Percentiles rank a stretch among this genome's conserved stretches.
phyloP scores from a whole-genome alignment of 306 rosid genomes.

The Hippophae rhamnoides region DNA sequence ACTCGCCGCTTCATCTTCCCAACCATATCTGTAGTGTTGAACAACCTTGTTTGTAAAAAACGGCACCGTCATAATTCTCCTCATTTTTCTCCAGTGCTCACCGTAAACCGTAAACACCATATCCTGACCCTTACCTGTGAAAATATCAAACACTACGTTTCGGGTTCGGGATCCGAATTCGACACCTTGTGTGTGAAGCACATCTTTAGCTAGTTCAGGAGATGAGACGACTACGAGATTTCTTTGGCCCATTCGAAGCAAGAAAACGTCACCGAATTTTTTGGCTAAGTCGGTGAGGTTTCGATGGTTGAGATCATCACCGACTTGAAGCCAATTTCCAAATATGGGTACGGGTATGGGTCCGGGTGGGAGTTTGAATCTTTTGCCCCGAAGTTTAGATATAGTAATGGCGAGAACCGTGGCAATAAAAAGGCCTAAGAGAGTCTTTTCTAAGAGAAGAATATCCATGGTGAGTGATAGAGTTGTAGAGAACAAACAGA shows the following conservation, averaged over 20 bases:
- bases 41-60: constrained; percentile 91
- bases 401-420: constrained; percentile 34
- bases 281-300: constrained; percentile 69
- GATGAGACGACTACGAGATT: constrained; percentile 71
- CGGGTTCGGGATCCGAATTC: constrained; percentile 87
- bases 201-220: constrained; percentile 83
- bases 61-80: constrained; percentile 87
- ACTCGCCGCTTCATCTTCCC: constrained; percentile 61
- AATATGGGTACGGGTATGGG: constrained; percentile 68
- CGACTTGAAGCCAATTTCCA: constrained; percentile 94
- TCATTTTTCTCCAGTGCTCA: constrained; percentile 91
- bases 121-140: constrained; percentile 83
- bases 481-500: background rate
- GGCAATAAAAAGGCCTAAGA: constrained; percentile 51
- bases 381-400: constrained; percentile 59
- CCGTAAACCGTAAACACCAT: constrained; percentile 95
- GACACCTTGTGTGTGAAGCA: constrained; percentile 76
- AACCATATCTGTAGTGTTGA: constrained; percentile 66
- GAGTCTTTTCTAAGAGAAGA: constrained; percentile 73
- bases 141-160: constrained; percentile 82
- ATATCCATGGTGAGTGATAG: constrained; percentile 46
- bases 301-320: constrained; percentile 89
- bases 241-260: constrained; percentile 91
- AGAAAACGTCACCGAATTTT: constrained; percentile 58
- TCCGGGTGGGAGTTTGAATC: constrained; percentile 83